Evolutionary conservation across 352 stramenopile species (phyloP).

Genomic region (Blastocystis sp.): DNA sequence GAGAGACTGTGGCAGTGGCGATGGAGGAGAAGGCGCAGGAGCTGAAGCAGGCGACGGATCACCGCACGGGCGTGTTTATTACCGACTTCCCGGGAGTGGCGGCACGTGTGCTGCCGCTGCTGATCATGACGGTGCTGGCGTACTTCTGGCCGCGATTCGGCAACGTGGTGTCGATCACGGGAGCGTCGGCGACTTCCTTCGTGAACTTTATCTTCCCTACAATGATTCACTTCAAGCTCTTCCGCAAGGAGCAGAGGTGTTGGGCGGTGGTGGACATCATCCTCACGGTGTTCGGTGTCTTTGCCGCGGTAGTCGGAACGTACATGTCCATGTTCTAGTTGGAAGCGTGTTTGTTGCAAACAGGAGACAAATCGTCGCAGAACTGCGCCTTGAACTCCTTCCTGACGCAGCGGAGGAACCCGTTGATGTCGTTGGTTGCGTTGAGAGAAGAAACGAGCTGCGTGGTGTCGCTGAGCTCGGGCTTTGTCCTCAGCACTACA

Average conservation of each 20-base stretch:
- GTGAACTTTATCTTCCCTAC: conserved; percentile 56
- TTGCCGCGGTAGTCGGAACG: conserved; percentile 25
- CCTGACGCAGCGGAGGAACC: conserved; percentile 6
- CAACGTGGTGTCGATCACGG: conserved; percentile 44
- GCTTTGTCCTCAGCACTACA: conserved; percentile 34
- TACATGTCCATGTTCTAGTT: conserved; percentile 57
- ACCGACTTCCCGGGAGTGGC: not conserved
- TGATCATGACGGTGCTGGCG: conserved; percentile 25
- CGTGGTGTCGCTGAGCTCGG: not conserved
- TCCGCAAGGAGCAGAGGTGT: conserved; percentile 2
- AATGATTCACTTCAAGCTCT: conserved; percentile 19
- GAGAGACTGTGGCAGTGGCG: not conserved
- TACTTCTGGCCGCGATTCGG: conserved; percentile 32
- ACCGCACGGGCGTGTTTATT: conserved; percentile 40
- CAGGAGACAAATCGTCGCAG: not conserved
- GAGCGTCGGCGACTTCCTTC: conserved; percentile 30
- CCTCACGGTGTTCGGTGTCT: conserved; percentile 19
- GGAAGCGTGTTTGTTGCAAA: not conserved
- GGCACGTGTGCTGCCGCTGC: not conserved
- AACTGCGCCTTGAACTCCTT: conserved; percentile 15
- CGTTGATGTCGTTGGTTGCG: conserved; percentile 29
- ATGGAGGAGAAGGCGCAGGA: not conserved
- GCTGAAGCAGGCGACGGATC: not conserved
- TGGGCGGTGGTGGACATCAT: conserved; percentile 8
- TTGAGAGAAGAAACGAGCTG: not conserved